Evolutionary conservation across 2,329 filamentous ascomycete species (phyloP).

Genomic region (Botrytis aclada): DNA sequence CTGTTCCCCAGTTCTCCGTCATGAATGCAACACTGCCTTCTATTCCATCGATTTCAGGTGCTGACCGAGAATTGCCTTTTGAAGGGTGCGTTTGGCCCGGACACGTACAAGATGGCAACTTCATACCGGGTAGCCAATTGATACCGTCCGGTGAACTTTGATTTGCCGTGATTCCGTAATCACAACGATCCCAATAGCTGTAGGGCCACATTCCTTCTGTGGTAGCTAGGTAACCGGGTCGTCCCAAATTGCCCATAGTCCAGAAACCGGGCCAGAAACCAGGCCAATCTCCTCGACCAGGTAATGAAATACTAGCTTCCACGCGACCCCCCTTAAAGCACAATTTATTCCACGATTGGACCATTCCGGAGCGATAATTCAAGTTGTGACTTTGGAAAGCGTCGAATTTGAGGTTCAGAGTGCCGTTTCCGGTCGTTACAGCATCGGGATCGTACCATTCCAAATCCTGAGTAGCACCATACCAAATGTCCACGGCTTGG

Average conservation of each 20-base stretch:
- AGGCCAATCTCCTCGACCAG: conserved; percentile 61
- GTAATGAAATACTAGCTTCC: conserved; percentile 68
- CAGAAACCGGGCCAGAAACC: conserved; percentile 76
- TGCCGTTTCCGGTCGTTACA: conserved; percentile 58
- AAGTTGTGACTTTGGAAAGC: conserved; percentile 62
- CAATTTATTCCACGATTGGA: conserved; percentile 71
- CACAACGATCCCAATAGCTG: conserved; percentile 66
- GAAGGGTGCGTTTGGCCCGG: conserved; percentile 61
- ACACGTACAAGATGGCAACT: conserved; percentile 66
- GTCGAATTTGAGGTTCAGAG: conserved; percentile 63
- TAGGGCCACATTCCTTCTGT: conserved; percentile 75
- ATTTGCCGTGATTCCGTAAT: conserved; percentile 68
- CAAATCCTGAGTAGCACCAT: conserved; percentile 66
- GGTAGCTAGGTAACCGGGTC: conserved; percentile 65
- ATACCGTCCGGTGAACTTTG: conserved; percentile 66
- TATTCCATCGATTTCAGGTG: conserved; percentile 69
- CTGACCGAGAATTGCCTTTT: conserved; percentile 61
- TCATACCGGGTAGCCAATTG: conserved; percentile 67
- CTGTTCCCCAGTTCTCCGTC: conserved; percentile 40
- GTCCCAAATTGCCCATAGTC: conserved; percentile 70
- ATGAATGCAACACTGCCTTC: conserved; percentile 56
- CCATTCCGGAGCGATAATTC: conserved; percentile 69
- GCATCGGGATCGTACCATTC: conserved; percentile 72
- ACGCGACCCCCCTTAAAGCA: conserved; percentile 70
- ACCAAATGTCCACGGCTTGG: conserved; percentile 67